Evolutionary conservation across 306 rosid genomes (phyloP), one percentile per base, ranked within the genome.

Genomic region (Sesbania bispinosa): DNA sequence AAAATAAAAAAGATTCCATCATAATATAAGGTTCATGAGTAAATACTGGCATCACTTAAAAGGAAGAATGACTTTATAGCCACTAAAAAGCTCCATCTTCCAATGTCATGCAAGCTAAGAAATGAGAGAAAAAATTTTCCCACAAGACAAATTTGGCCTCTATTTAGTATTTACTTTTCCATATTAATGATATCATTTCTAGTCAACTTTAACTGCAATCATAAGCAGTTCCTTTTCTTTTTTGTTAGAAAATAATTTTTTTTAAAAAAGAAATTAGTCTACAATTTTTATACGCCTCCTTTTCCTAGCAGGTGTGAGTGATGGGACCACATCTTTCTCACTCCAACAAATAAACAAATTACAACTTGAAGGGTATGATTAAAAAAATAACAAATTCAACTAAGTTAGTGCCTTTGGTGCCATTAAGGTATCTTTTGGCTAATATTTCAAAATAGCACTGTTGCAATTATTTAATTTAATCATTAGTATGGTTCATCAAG

Each of bases 51-150:
- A 79, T 76, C 20, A 67, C 78, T 62, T 64, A 6, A 33, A 76
- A 82, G 76, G 81, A 51, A 51, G 42, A 73, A 29, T 47, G 67
- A 64, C 81, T 82, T 74, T 38, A 11, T 35, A 60, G 39, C 45
- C 80, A 72, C 65, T 67, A 48, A 76, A 77, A 79, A 57, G 70
- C 55, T 67, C 64, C 59, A 45, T 58, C 36, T 45, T 48, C 20
- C 42, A 62, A 26, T 19, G 62, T 30, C 82, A 70, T 54, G 36
- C 33, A 72, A 42, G 63, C 35, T 52, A 63, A 13, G 30, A 78
- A 71, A 74, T 50, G 5, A 70, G 13, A 61, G n/a, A n/a, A n/a
- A n/a, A 70, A 65, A 29, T 32, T 41, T 50, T 18, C 1, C 19
- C 36, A 10, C 70, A 64, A 57, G 38, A 78, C 73, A 78, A 78